Evolutionary conservation across 495 filamentous ascomycete species (phyloP), one percentile per base, ranked within the genome.

Genomic region (Lophiotrema nucula): DNA sequence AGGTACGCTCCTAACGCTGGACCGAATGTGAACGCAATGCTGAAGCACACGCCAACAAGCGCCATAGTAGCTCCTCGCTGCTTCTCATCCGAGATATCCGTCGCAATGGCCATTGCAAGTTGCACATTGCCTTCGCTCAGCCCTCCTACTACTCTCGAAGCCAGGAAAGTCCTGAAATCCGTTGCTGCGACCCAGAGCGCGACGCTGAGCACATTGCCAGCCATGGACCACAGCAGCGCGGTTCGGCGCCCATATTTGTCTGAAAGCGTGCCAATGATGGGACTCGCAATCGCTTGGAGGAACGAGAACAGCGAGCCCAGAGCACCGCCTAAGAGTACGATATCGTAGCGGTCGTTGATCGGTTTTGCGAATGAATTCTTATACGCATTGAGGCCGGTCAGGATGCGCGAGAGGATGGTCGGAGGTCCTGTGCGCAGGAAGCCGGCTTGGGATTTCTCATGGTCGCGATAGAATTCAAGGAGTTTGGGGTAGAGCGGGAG

Each of bases 51-150:
- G 28, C 93, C 93, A 13, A 99, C 90, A 37, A 97, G 78, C 13
- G 93, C 93, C 86, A 99, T 96, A 25, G 95, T 96, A 15, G 88
- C 84, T 1, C 90, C 89, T 22, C 93, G 81, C 53, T 83, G 86
- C 42, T 81, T 79, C 48, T 88, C 83, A 65, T 93, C 89, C 53
- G 88, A 93, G 55, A 99, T 88, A 72, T 99, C 93, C 6, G 93
- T 95, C 11, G 95, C 93, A 66, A 99, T 99, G 37, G 95, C 95
- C 50, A 90, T 91, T 18, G 95, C 95, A 2, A 99, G 77, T 74
- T 99, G 93, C 0, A 99, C 89, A 66, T 99, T 99, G 23, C 92
- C 95, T 70, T 99, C 93, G 47, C 91, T 96, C 56, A 99, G 74
- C 0, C 93, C 93, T 15, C 93, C 93, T 1, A 99, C 88, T 15